Evolutionary conservation across 306 rosid species (phyloP).

Genomic region (Clitoria ternatea): DNA sequence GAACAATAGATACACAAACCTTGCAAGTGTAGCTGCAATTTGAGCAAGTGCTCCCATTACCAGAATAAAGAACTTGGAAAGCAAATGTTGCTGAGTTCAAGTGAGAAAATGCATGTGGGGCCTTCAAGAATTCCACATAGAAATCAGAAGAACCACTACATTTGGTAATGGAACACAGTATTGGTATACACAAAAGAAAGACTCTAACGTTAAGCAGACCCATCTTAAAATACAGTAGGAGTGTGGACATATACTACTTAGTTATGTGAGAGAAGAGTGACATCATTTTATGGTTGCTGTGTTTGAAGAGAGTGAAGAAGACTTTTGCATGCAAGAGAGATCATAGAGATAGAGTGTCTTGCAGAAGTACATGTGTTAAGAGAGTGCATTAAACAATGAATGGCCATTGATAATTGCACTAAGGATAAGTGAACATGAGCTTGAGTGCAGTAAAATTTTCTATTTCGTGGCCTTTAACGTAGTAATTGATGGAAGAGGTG

Average conservation of each 20-base stretch:
- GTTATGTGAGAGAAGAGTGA: conserved; percentile 12
- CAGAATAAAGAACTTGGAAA: conserved; percentile 47
- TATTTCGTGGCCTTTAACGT: conserved; percentile 12
- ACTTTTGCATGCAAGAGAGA: conserved; percentile 22
- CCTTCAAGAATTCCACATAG: conserved; percentile 64
- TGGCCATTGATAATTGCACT: conserved; percentile 39
- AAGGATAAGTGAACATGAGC: conserved; percentile 41
- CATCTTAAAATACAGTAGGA: conserved; percentile 39
- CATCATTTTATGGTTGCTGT: conserved; percentile 27
- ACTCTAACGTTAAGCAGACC: conserved; percentile 37
- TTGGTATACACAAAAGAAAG: conserved; percentile 25
- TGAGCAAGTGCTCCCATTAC: conserved; percentile 33
- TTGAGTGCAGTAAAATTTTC: conserved; percentile 27
- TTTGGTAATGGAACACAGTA: conserved; percentile 38
- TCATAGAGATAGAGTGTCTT: conserved; percentile 15
- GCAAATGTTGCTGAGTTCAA: conserved; percentile 66
- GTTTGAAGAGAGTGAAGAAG: conserved; percentile 19
- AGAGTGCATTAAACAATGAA: conserved; percentile 24
- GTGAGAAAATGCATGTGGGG: conserved; percentile 75
- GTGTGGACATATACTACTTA: conserved; percentile 19
- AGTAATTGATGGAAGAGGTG: conserved; percentile 23
- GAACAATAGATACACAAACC: conserved; percentile 39
- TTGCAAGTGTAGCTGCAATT: conserved; percentile 69
- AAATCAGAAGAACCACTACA: conserved; percentile 49
- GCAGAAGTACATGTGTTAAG: conserved; percentile 18